Evolutionary conservation across 1,284 basidiomycete species (phyloP).

Genomic region (Moesziomyces globuligerus): DNA sequence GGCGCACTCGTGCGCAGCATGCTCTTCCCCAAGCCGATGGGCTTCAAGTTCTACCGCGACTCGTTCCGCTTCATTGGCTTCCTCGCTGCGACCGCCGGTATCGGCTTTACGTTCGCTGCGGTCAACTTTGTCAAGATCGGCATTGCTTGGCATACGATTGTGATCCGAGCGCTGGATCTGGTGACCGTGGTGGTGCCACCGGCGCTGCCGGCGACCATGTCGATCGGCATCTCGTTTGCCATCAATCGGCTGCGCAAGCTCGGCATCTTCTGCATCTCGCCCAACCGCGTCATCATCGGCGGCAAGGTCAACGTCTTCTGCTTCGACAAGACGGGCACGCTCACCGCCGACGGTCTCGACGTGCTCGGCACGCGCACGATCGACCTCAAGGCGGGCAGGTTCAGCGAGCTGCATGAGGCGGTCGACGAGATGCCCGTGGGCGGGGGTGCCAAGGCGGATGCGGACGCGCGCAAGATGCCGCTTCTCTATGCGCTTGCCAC

Average conservation of each 20-base stretch:
- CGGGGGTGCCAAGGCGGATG: constrained; percentile 65
- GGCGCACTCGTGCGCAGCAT: constrained; percentile 95
- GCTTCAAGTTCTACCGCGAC: constrained; percentile 91
- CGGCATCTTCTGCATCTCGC: constrained; percentile 96
- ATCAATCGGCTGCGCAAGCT: constrained; percentile 86
- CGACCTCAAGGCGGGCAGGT: constrained; percentile 72
- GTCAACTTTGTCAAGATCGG: constrained; percentile 91
- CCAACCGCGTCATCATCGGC: constrained; percentile 92
- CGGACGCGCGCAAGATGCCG: constrained; percentile 76
- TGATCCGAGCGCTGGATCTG: constrained; percentile 92
- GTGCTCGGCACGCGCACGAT: constrained; percentile 74
- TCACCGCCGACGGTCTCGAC: constrained; percentile 97
- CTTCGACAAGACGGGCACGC: constrained; percentile 98
- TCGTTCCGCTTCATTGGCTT: constrained; percentile 96
- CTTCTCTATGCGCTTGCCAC: constrained; percentile 93
- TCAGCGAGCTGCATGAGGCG: constrained; percentile 89
- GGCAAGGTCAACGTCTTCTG: constrained; percentile 98
- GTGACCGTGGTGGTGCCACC: constrained; percentile 98
- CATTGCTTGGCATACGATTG: constrained; percentile 83
- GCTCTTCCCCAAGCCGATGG: constrained; percentile 98
- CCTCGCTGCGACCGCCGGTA: constrained; percentile 83
- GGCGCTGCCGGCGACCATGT: constrained; percentile 94
- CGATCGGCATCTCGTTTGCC: constrained; percentile 96
- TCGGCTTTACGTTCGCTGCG: constrained; percentile 77
- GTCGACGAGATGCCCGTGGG: constrained; percentile 82